These are phyloP conservation scores for Sergeia podlipaevii DNA, from an alignment of 208 protist species.

Conservation along the genomic window DNA sequence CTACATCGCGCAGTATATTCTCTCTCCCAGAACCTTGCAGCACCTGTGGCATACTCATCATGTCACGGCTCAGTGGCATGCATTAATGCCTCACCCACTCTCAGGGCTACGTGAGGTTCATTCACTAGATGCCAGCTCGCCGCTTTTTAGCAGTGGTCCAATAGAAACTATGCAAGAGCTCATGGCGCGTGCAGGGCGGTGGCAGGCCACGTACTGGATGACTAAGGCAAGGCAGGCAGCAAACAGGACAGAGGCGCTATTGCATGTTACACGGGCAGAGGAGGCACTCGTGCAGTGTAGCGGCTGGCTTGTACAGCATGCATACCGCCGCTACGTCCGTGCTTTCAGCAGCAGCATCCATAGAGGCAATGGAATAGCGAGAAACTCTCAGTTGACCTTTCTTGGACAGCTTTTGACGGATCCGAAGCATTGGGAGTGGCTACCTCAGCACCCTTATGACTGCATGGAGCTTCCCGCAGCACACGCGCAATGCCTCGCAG, in stretches of 20 bases:
- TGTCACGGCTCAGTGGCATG: slow-evolving; percentile 69
- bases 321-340: too few relatives aligned
- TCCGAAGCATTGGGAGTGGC: too few relatives aligned
- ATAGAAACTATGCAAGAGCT: slow-evolving; percentile 67
- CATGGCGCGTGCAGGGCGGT: slow-evolving; percentile 36
- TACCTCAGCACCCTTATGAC: slow-evolving; percentile 32
- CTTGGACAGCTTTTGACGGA: too few relatives aligned
- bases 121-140: not conserved
- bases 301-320: too few relatives aligned
- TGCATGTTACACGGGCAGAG: too few relatives aligned
- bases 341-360: too few relatives aligned
- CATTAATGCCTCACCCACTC: not conserved
- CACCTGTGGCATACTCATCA: slow-evolving; percentile 63
- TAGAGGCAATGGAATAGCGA: too few relatives aligned
- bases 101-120: not conserved
- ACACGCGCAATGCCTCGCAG: slow-evolving; percentile 34
- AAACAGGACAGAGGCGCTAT: too few relatives aligned
- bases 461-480: slow-evolving; percentile 57
- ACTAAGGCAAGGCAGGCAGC: too few relatives aligned
- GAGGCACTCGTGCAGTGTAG: too few relatives aligned
- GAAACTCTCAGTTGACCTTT: too few relatives aligned
- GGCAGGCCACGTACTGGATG: slow-evolving; percentile 31
- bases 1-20: slow-evolving; percentile 51
- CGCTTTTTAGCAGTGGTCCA: too few relatives aligned
- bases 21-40: slow-evolving; percentile 4